Conservation (phyloP, 2,329 filamentous ascomycete genomes). For the Penicillium sp. region DNA sequence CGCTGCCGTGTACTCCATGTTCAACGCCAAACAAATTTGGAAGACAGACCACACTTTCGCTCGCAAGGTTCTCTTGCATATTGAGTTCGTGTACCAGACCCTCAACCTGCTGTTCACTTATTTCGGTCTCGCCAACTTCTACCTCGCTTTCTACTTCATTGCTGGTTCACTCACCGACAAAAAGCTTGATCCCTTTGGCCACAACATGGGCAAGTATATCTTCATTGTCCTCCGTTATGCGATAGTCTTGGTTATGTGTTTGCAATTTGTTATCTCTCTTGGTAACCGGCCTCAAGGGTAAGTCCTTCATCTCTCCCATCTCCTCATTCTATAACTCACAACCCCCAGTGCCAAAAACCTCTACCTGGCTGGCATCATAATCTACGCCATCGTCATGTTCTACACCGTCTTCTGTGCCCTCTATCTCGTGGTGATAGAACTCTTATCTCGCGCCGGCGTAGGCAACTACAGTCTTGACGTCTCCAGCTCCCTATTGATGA, state of each 20-base stretch:
- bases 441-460: conserved; percentile 53
- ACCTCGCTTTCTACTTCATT: conserved; percentile 97
- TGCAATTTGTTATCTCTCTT: conserved; percentile 94
- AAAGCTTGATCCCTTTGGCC: conserved; percentile 83
- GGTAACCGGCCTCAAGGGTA: conserved; percentile 91
- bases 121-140: conserved; percentile 98
- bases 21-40: conserved; percentile 94
- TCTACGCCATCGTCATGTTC: conserved; percentile 91
- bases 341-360: conserved; percentile 68
- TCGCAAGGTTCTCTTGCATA: conserved; percentile 86
- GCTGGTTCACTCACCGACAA: conserved; percentile 82
- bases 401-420: conserved; percentile 89
- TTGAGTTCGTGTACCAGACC: conserved; percentile 95
- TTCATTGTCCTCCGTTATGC: conserved; percentile 84
- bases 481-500: conserved; percentile 89
- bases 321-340: conserved; percentile 6
- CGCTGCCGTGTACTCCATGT: conserved; percentile 92
- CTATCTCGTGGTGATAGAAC: conserved; percentile 83
- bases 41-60: conserved; percentile 83
- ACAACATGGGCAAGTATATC: conserved; percentile 77
- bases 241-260: conserved; percentile 81
- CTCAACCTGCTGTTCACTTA: conserved; percentile 92
- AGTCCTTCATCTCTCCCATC: conserved; percentile 14
- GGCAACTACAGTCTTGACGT: conserved; percentile 52
- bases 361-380: conserved; percentile 81